These are phyloP conservation scores for Bipolaris sorokiniana DNA, from an alignment of 2,329 filamentous ascomycete genomes.

Conservation along the genomic window DNA sequence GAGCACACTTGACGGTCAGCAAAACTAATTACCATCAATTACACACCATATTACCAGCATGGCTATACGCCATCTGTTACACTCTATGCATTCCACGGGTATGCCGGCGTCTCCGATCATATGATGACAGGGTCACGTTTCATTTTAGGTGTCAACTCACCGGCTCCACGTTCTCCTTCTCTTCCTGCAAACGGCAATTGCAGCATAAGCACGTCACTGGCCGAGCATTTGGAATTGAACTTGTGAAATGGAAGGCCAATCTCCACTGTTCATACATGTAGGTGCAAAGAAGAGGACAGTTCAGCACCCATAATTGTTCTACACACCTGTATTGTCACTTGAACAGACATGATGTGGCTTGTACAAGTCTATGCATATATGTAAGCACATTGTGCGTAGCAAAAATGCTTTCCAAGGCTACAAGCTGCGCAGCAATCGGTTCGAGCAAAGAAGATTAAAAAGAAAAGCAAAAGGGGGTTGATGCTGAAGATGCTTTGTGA, in stretches of 20 bases:
- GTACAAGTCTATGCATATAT: neutral
- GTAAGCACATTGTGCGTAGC: neutral
- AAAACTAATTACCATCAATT: neutral
- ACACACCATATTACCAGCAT: constrained; percentile 3
- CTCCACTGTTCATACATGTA: neutral
- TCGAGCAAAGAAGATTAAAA: neutral
- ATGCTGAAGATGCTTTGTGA: neutral
- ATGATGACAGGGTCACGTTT: constrained; percentile 3
- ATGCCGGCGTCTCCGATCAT: neutral
- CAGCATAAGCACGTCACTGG: neutral
- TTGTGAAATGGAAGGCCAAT: neutral
- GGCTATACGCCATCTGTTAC: neutral
- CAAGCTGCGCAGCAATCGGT: neutral
- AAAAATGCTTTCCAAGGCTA: neutral
- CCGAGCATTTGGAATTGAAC: neutral
- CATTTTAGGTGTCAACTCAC: neutral
- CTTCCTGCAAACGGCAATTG: neutral
- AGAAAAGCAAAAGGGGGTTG: neutral
- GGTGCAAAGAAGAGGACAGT: neutral
- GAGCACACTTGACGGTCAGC: neutral
- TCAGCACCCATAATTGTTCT: neutral
- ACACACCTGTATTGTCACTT: neutral
- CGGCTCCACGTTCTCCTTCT: neutral
- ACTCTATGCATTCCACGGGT: neutral
- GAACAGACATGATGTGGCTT: neutral